phyloP scores from a whole-genome alignment of 1,284 basidiomycete species.

The Athelia psychrophila region DNA sequence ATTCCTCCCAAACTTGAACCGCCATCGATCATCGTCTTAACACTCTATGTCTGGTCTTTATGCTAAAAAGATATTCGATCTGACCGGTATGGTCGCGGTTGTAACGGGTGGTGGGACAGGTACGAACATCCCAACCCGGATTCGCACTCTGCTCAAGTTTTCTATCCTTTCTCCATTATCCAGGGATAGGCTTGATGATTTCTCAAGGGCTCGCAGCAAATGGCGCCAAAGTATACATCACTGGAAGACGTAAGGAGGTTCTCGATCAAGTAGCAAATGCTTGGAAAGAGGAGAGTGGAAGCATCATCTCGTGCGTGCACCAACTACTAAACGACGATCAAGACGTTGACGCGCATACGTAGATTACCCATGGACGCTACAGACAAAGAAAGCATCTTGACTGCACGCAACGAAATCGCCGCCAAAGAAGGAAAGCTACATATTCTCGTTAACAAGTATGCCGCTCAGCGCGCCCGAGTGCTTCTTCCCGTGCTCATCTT shows the following conservation, averaged over 20 bases:
- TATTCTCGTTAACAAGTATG: constrained; percentile 79
- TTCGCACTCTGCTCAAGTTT: neutral
- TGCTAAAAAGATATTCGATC: neutral
- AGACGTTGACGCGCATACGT: constrained; percentile 3
- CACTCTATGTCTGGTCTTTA: neutral
- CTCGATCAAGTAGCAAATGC: constrained; percentile 51
- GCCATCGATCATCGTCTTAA: too few species aligned
- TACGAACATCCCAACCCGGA: neutral
- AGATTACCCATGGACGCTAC: constrained; percentile 73
- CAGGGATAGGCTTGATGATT: constrained; percentile 33
- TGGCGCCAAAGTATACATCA: constrained; percentile 44
- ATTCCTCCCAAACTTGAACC: too few species aligned
- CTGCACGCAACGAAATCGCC: constrained; percentile 50
- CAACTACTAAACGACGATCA: neutral
- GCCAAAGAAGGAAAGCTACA: constrained; percentile 69
- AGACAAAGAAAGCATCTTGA: constrained; percentile 61
- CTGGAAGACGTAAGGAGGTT: constrained; percentile 39
- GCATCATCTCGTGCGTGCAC: constrained; percentile 55
- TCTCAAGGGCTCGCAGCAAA: constrained; percentile 38
- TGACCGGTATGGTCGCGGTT: neutral
- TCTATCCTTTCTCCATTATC: neutral
- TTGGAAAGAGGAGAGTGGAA: constrained; percentile 45
- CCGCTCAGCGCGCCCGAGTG: constrained; percentile 2
- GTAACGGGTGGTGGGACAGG: neutral
- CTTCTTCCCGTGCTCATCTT: neutral